These are phyloP conservation scores for Wickerhamiella pararugosa DNA, from an alignment of 1,139 yeast species.

Conservation along the genomic window DNA sequence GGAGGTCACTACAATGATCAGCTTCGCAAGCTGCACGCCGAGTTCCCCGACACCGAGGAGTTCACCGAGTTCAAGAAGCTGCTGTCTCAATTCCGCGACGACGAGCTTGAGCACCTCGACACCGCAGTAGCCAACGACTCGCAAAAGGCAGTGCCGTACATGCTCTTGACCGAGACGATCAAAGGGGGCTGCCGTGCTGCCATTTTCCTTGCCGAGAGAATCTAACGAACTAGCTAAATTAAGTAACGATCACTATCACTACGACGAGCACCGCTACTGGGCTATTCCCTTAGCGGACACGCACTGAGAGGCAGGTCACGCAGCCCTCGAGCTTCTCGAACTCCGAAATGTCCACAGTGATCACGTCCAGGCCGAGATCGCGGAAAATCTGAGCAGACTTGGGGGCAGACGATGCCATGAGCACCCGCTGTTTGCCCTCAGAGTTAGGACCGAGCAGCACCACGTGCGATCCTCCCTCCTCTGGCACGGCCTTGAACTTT, in stretches of 20 bases:
- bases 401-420: constrained; percentile 5
- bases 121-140: constrained; percentile 90
- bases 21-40: constrained; percentile 43
- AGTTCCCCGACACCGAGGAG: constrained; percentile 35
- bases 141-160: constrained; percentile 82
- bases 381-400: not conserved
- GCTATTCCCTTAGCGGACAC: constrained; percentile 1
- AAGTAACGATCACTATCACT: not conserved
- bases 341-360: constrained; percentile 3
- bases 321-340: constrained; percentile 6
- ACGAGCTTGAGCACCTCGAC: constrained; percentile 87
- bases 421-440: constrained; percentile 3
- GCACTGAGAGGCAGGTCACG: constrained; percentile 5
- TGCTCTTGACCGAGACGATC: constrained; percentile 73
- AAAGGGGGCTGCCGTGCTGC: constrained; percentile 73
- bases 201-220: constrained; percentile 82
- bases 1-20: constrained; percentile 94
- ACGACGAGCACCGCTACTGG: no score
- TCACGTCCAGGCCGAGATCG: not conserved
- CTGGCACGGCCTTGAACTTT: constrained; percentile 4
- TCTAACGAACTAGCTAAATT: constrained; percentile 23
- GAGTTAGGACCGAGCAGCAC: constrained; percentile 2
- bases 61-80: constrained; percentile 41
- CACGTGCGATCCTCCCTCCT: constrained; percentile 4
- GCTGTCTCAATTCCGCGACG: constrained; percentile 75